Evolutionary conservation across 495 filamentous ascomycete genomes (phyloP).

Genomic region (Parmelia sp.): DNA sequence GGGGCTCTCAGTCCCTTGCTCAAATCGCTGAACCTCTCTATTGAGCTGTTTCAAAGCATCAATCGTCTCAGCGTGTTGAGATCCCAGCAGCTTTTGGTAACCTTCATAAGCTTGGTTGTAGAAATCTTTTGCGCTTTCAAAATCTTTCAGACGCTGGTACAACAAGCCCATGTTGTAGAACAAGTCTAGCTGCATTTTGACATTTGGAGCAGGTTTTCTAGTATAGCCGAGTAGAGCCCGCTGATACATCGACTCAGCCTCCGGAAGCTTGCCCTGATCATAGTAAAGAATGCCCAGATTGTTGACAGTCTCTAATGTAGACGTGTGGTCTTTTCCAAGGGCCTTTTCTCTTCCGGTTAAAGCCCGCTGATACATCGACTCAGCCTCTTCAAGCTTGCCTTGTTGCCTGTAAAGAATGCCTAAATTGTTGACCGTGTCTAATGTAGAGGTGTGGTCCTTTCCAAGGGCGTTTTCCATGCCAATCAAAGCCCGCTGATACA

Average conservation of each 20-base stretch:
- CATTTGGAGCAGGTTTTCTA: neutral
- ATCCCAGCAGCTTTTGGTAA: neutral
- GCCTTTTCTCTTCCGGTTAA: slow-evolving; percentile 28
- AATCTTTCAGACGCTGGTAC: neutral
- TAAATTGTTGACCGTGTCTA: slow-evolving; percentile 25
- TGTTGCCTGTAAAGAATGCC: slow-evolving; percentile 21
- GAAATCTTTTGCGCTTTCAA: neutral
- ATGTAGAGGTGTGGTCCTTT: slow-evolving; percentile 30
- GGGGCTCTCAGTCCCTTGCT: neutral
- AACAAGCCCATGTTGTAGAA: neutral
- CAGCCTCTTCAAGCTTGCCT: slow-evolving; percentile 23
- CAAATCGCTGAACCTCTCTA: neutral
- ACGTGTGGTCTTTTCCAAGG: slow-evolving; percentile 9
- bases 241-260: slow-evolving; percentile 33
- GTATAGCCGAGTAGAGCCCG: slow-evolving; percentile 31
- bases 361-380: slow-evolving; percentile 26
- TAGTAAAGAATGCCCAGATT: slow-evolving; percentile 26
- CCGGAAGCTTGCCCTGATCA: slow-evolving; percentile 26
- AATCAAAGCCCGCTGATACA: slow-evolving; percentile 22
- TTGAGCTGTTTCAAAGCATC: neutral
- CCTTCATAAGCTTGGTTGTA: neutral
- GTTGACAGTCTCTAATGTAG: slow-evolving; percentile 30
- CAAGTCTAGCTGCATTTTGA: neutral
- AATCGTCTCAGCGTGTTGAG: neutral
- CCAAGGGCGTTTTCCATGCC: slow-evolving; percentile 31